Evolutionary conservation across 2,329 filamentous ascomycete genomes (phyloP), one percentile per base, ranked within the genome.

Genomic region (Phaeosphaeria sp.): DNA sequence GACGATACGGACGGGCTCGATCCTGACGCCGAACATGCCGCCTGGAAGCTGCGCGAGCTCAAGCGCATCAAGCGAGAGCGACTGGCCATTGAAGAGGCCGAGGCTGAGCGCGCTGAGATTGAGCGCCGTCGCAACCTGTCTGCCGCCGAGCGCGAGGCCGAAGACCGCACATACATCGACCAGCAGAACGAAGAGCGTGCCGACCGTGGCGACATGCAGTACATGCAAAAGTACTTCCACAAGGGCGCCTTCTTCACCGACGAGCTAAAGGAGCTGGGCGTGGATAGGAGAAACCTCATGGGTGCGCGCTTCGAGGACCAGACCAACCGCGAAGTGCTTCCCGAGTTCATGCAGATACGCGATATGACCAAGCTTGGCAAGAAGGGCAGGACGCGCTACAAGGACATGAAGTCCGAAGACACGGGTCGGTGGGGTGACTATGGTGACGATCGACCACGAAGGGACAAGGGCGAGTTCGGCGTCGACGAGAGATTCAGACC

Each of bases 151-250:
- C 87, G 95, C 48, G 87, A 89, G 56, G 89, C 87, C 56, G 95
- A 99, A 76, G 95, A 99, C 76, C 86, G 88, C 44, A 90, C 85
- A 50, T 91, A 87, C 76, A 80, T 98, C 18, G 88, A 89, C 0
- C 83, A 84, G 64, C 94, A 98, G 78, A 87, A 90, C 67, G 90
- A 90, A 61, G 93, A 96, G 62, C 81, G 82, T 22, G 91, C 91
- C 68, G 60, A 83, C 50, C 89, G 90, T 59, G 92, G 92, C 52
- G 90, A 94, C 78, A 92, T 95, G 84, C 86, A 86, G 1, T 97
- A 88, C 76, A 92, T 98, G 90, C 93, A 97, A 73, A 93, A 93
- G 74, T 99, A 98, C 80, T 93, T 92, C 78, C 95, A 99, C 83
- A 94, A 93, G 80, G 95, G 95, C 49, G 95, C 95, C 17, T 99